Percentiles rank a stretch among this genome's conserved stretches.
These are phyloP conservation scores for Botryobasidium botryosum DNA, from an alignment of 768 basidiomycete genomes.

Conservation along the genomic window DNA sequence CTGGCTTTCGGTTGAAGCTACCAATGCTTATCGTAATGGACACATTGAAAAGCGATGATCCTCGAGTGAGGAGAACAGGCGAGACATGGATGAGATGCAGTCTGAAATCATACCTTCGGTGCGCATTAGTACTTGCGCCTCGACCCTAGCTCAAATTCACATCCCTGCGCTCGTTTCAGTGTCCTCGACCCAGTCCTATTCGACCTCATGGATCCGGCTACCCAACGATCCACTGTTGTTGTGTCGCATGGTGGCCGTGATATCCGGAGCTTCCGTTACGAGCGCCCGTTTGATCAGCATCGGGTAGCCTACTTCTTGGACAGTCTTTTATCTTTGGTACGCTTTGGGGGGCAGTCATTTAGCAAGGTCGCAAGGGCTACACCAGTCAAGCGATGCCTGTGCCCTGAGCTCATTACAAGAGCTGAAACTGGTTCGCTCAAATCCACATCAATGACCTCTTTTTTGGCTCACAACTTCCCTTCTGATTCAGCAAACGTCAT, in stretches of 20 bases:
- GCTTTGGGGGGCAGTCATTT: conserved; percentile 84
- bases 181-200: conserved; percentile 76
- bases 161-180: conserved; percentile 25
- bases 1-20: conserved; percentile 66
- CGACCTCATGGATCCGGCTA: conserved; percentile 54
- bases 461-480: conserved; percentile 3
- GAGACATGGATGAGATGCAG: conserved; percentile 98
- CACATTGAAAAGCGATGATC: conserved; percentile 59
- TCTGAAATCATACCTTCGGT: conserved; percentile 84
- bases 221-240: conserved; percentile 33
- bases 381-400: conserved; percentile 44
- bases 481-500: conserved; percentile 26
- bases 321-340: conserved; percentile 53
- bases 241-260: conserved; percentile 46
- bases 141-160: neutral
- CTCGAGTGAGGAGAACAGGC: conserved; percentile 53
- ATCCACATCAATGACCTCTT: neutral
- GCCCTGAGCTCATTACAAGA: conserved; percentile 43
- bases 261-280: conserved; percentile 49
- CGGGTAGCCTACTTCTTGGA: conserved; percentile 60
- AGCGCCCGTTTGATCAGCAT: conserved; percentile 59
- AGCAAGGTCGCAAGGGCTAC: conserved; percentile 53
- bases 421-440: conserved; percentile 36
- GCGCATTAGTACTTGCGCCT: conserved; percentile 10
- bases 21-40: conserved; percentile 84